Base-by-base conservation (phyloP, 148 eudicot species). In the Rhododendron vialii region DNA sequence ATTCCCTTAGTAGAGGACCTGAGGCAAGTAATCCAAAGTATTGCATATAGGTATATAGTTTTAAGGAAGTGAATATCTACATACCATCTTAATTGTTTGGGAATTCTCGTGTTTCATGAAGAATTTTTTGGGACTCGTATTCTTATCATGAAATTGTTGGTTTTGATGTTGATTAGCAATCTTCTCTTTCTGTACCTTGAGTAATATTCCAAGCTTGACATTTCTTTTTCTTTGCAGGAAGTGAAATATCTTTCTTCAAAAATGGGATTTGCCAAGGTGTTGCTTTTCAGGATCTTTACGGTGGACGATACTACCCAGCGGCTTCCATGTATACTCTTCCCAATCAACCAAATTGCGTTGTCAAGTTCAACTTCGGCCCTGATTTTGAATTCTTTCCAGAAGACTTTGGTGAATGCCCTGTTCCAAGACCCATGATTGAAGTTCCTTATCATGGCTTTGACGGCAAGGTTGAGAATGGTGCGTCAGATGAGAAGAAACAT, bases 281-380 rank as follows among this genome's bases (percentile, higher is more conserved):
- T 89, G 99, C 99, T 48, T 97, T 93, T 87, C 92, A 80, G 88
- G 94, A 97, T 90, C 93, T 97, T 24, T 89, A 65, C 86, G 98
- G 99, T 61, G 99, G 98, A 38, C 95, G 94, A 55, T 97, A 97
- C 89, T 97, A 86, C 85, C 98, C 98, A 20, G 99, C 98, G 79
- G 99, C 99, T 87, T 97, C 99, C 61, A 97, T 97, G 98, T 97
- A 94, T 88, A 97, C 99, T n/a, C 98, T 95, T 85, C 99, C 99
- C 17, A 90, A 94, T 90, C 98, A 95, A 86, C 94, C 98, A 83
- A 95, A 94, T 84, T 95, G 99, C 59, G 83, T 86, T 81, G 98
- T 95, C 78, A 93, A 90, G 89, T 97, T 97, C 95, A 97, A 97
- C 91, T 97, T 97, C 76, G 99, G 99, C 45, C 99, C 98, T 81